Evolutionary conservation across 345 rosid species (phyloP).

Genomic region (Turnera subulata): DNA sequence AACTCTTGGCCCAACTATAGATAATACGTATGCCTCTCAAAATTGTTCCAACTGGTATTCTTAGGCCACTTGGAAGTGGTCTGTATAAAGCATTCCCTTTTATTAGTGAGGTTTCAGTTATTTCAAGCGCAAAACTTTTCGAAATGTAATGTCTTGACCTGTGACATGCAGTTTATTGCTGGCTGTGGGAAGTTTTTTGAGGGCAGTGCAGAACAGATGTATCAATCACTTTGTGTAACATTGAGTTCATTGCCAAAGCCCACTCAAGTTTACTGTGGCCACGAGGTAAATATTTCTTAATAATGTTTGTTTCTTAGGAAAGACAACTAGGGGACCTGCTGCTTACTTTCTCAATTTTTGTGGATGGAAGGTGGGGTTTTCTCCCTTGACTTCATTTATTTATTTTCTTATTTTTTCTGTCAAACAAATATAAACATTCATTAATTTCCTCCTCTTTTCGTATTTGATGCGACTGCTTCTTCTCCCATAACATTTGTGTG

Average conservation of each 20-base stretch:
- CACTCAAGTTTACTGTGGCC: constrained; percentile 85
- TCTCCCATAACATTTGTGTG: too few species aligned
- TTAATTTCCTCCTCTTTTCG: too few species aligned
- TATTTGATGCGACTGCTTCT: too few species aligned
- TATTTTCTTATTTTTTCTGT: too few species aligned
- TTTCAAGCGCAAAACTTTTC: background rate
- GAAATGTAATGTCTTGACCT: background rate
- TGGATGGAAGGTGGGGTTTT: too few species aligned
- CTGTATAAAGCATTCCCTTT: background rate
- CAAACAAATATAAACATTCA: too few species aligned
- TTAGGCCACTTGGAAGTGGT: background rate
- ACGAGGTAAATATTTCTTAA: constrained; percentile 91
- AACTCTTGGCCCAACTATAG: too few species aligned
- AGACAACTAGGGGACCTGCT: too few species aligned
- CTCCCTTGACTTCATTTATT: too few species aligned
- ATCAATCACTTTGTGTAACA: constrained; percentile 86
- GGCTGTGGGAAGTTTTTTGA: constrained; percentile 91
- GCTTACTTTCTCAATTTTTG: too few species aligned
- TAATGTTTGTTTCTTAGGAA: too few species aligned
- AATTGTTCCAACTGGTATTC: background rate
- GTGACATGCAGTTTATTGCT: constrained; percentile 62
- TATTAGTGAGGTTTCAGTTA: background rate
- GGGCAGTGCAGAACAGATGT: constrained; percentile 96
- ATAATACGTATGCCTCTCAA: too few species aligned
- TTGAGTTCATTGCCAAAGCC: constrained; percentile 79